Evolutionary conservation across 768 basidiomycete species (phyloP), one percentile per base, ranked within the genome.

Genomic region (Auricularia sp.): DNA sequence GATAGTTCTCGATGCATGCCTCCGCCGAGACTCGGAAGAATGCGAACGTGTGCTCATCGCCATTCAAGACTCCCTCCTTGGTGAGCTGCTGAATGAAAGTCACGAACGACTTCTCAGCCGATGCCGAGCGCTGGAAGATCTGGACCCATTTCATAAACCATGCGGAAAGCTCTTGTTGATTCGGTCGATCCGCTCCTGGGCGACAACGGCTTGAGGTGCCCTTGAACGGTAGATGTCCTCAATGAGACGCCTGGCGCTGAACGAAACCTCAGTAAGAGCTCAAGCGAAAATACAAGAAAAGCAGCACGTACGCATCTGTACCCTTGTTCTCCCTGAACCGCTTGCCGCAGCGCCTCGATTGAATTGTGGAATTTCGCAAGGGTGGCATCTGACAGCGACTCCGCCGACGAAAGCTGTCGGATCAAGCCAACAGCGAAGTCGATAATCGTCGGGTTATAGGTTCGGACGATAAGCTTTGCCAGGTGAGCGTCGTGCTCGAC

Each of bases 1-100:
- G 43, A 77, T 95, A 98, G 72, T 85, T 88, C 73, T 86, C 91
- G 73, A 98, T 88, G 68, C 93, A 92, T 39, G 93, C 87, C 75
- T 98, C 95, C 64, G 93, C 90, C 72, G 95, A 98, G 47, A 98
- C 95, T 10, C 97, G 86, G 85, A 98, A 99, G 82, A 99, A 99
- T 72, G 98, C 91, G 3, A 93, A 94, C 3, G 97, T 98, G 8
- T 93, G 82, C 67, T 99, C 95, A 72, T 99, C 97, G 36, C 91
- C 88, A 71, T 93, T 95, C 70, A 99, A 78, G 66, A 99, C 95
- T 61, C 94, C 95, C 77, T 98, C 93, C 75, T 95, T 95, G 56
- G 93, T 95, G 63, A 99, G 80, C 71, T 94, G 90, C n/a, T 91
- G 95, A 75, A 98, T 96, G 77, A 94, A 98, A 3, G 90, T 87